phyloP scores from a whole-genome alignment of 108 stramenopile species.

The Nitzschia sp. region DNA sequence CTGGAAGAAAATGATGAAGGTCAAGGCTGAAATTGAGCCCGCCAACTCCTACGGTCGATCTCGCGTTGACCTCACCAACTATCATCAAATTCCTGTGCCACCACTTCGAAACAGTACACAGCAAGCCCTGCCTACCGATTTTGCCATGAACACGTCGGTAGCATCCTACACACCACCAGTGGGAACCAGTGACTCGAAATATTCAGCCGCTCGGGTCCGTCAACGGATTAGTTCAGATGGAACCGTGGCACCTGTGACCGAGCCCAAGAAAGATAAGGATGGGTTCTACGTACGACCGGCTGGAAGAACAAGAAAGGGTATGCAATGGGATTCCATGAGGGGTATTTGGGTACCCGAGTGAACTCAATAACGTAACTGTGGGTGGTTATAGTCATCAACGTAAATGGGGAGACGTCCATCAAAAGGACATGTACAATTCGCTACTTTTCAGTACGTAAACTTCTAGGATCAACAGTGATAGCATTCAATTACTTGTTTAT shows the following conservation, averaged over 20 bases:
- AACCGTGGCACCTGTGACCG: conserved; percentile 61
- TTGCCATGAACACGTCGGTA: conserved; percentile 3
- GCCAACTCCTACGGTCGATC: neutral
- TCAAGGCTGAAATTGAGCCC: conserved; percentile 47
- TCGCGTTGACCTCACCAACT: conserved; percentile 17
- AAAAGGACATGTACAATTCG: neutral
- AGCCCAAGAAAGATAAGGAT: conserved; percentile 64
- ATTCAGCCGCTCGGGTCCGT: conserved; percentile 58
- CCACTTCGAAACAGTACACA: conserved; percentile 22
- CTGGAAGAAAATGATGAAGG: conserved; percentile 59
- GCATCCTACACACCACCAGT: conserved; percentile 29
- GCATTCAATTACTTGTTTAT: neutral
- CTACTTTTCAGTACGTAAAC: conserved; percentile 1
- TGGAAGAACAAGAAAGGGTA: conserved; percentile 73
- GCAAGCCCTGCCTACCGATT: conserved; percentile 24
- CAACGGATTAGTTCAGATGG: conserved; percentile 68
- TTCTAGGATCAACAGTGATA: neutral
- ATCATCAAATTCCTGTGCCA: conserved; percentile 28
- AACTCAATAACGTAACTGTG: neutral
- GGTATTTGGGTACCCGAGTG: conserved; percentile 70
- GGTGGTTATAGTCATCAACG: neutral
- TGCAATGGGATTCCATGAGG: conserved; percentile 78
- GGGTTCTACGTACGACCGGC: conserved; percentile 68
- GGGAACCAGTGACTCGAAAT: conserved; percentile 43
- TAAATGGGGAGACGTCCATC: neutral